phyloP scores from a whole-genome alignment of 2,329 filamentous ascomycete species.

The Botrytis hyacinthi region DNA sequence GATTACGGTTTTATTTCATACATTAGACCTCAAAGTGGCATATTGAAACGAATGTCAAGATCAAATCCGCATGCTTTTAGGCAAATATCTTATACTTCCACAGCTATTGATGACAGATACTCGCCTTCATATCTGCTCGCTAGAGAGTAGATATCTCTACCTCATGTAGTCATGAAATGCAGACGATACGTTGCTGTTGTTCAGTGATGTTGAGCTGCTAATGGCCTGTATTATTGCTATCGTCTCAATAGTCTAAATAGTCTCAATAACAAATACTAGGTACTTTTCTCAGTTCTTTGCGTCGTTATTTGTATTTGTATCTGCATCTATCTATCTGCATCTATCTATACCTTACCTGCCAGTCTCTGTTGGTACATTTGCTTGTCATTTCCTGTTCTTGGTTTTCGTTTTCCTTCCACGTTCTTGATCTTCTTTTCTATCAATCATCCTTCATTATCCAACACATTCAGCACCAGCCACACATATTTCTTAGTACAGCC shows the following conservation, averaged over 20 bases:
- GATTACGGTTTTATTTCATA: neutral
- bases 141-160: neutral
- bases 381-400: neutral
- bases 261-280: neutral
- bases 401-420: no score
- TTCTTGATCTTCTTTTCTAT: no score
- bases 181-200: no score
- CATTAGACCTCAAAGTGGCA: neutral
- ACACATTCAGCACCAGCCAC: neutral
- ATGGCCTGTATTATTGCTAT: neutral
- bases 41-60: no score
- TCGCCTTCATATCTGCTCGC: neutral
- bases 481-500: neutral
- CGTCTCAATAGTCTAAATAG: no score
- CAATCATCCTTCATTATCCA: no score
- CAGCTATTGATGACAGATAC: neutral
- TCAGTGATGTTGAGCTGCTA: no score
- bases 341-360: neutral
- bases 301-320: no score
- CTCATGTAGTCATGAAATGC: conserved; percentile 2
- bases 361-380: neutral
- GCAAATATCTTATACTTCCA: neutral
- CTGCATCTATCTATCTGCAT: neutral
- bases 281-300: neutral
- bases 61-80: neutral